These are phyloP conservation scores for Emmonsiellopsis sp. DNA, from an alignment of 2,329 filamentous ascomycete genomes.

Conservation along the genomic window DNA sequence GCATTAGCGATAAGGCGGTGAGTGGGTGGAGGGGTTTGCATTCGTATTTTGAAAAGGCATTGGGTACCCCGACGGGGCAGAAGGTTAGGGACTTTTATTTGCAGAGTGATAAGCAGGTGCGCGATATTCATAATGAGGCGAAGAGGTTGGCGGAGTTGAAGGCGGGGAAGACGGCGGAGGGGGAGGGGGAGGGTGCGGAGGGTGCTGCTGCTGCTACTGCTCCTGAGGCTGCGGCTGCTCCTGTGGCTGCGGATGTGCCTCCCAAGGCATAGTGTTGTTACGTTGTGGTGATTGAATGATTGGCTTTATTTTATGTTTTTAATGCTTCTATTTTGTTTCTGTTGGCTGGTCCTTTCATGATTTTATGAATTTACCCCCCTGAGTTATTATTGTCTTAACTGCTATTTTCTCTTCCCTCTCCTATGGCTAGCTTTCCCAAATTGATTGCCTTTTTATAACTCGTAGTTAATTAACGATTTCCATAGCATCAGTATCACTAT, in stretches of 20 bases:
- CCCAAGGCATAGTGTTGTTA: not conserved
- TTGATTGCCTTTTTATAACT: not conserved
- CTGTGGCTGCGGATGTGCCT: constrained; percentile 7
- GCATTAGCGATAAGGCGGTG: constrained; percentile 64
- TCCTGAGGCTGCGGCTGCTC: not conserved
- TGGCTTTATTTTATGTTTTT: not conserved
- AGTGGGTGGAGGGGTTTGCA: constrained; percentile 58
- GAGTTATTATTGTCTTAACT: not conserved
- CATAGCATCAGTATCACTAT: too few species aligned
- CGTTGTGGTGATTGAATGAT: not conserved
- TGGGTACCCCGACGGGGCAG: constrained; percentile 77
- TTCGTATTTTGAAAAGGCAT: constrained; percentile 93
- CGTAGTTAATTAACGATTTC: too few species aligned
- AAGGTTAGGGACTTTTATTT: constrained; percentile 83
- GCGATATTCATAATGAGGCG: constrained; percentile 90
- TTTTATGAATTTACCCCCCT: not conserved
- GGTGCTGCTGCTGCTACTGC: constrained; percentile 12
- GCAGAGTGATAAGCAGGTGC: constrained; percentile 74
- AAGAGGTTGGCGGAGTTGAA: constrained; percentile 81
- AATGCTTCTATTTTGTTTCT: constrained; percentile 4
- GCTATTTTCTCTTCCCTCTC: not conserved
- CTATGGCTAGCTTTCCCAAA: not conserved
- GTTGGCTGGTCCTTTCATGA: constrained; percentile 4
- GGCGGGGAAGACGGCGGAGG: constrained; percentile 40
- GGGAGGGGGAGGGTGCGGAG: constrained; percentile 33